Base-by-base conservation (phyloP, 2,329 filamentous ascomycete genomes). In the Fusarium brachygibbosum region DNA sequence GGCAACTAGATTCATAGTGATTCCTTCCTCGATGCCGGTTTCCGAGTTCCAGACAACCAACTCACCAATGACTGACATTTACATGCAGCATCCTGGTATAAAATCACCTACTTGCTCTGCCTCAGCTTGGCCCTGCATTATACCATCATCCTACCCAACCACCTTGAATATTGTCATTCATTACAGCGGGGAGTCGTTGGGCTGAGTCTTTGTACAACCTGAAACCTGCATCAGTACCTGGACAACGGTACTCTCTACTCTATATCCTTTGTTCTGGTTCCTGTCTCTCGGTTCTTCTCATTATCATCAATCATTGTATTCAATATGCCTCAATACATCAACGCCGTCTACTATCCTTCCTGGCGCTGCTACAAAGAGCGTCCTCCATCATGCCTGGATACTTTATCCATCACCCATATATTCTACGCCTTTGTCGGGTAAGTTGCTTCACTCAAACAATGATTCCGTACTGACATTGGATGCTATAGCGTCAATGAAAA, bases 361-460 rank as follows among this genome's bases (percentile, higher is more conserved):
- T 91, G 88, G 88, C 81, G 84, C 58, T 83, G 89, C 58, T 90
- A 90, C 78, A 84, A 83, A 63, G 82, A 85, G 55, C 85, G 87
- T 56, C 83, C 87, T n/a, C 89, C 89, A 0, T 88, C 87, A 0
- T 84, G 82, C 7, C 75, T 91, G 54, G 84, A 86, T 55, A 77
- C 87, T 66, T 81, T 83, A 38, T 83, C 84, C 57, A 83, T 90
- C 59, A 90, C 88, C 9, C 88, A 91, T 73, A 80, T 90, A 10
- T 88, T 89, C 71, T 91, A 91, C 72, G 86, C 89, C 23, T 91
- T 90, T 82, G 85, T 88, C 60, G 86, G 80, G 80, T 80, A 68
- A 62, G 75, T 58, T 25, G 13, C 17, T 29, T 10, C 19, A 19
- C 4, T 25, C 3, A 5, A 16, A 41, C 37, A 1, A 21, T 16